phyloP scores from a whole-genome alignment of 306 rosid species.

The Fragaria vesca region DNA sequence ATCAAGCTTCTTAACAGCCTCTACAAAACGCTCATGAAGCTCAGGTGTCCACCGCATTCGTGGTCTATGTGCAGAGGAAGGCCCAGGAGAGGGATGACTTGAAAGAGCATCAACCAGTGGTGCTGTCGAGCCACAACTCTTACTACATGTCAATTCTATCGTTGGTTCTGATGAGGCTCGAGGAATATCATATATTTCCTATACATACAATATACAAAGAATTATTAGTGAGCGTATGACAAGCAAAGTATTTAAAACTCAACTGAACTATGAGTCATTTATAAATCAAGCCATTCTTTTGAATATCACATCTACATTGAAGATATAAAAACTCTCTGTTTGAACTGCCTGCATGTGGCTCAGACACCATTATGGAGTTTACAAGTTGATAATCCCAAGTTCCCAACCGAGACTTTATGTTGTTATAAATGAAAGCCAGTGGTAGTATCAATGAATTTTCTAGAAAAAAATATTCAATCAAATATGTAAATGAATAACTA shows the following conservation, averaged over 20 bases:
- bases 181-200: conserved; percentile 38
- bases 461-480: conserved; percentile 4
- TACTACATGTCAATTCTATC: conserved; percentile 19
- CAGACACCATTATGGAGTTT: not conserved
- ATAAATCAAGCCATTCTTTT: not conserved
- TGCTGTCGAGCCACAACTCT: conserved; percentile 12
- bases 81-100: conserved; percentile 32
- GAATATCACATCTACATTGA: not conserved
- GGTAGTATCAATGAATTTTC: not conserved
- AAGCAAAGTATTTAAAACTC: not conserved
- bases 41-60: conserved; percentile 49
- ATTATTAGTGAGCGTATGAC: conserved; percentile 8
- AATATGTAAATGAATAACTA: not conserved
- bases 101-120: conserved; percentile 24
- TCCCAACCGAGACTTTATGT: not conserved
- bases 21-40: conserved; percentile 41
- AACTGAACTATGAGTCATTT: not conserved
- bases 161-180: conserved; percentile 24
- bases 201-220: not conserved
- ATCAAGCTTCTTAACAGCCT: conserved; percentile 40
- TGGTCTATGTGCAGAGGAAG: conserved; percentile 29
- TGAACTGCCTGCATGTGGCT: not conserved
- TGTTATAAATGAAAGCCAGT: not conserved
- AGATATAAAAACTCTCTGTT: not conserved
- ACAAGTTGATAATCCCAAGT: not conserved